phyloP scores from a whole-genome alignment of 1,284 basidiomycete species.

The Trichosporon coremiiforme region DNA sequence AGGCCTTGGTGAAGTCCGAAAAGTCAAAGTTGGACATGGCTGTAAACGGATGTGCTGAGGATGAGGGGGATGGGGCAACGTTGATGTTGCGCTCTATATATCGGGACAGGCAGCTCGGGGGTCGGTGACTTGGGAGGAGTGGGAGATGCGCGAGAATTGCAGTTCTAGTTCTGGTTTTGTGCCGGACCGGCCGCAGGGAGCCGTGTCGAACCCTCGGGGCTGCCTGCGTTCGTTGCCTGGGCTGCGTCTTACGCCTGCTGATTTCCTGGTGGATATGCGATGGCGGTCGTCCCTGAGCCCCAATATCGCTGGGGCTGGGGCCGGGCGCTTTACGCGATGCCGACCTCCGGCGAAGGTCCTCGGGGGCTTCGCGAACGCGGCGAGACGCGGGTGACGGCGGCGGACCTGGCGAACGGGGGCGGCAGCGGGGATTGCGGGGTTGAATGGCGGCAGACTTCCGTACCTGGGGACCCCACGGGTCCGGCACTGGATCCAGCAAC shows the following conservation, averaged over 20 bases:
- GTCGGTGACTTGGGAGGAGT: slow-evolving; percentile 4
- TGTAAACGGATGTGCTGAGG: no score
- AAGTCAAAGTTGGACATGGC: slow-evolving; percentile 30
- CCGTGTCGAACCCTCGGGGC: not conserved
- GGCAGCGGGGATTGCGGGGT: not conserved
- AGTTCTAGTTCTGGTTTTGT: no score
- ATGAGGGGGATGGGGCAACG: not conserved
- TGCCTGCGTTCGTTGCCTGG: not conserved
- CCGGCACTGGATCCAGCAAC: no score
- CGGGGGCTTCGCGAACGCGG: no score
- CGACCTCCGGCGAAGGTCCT: not conserved
- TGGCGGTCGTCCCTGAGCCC: not conserved
- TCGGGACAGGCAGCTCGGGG: not conserved
- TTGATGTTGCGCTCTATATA: slow-evolving; percentile 2
- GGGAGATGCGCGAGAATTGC: slow-evolving; percentile 8
- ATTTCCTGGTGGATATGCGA: no score
- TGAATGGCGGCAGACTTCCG: not conserved
- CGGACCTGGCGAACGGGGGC: not conserved
- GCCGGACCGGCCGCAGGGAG: not conserved
- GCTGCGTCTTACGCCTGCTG: no score
- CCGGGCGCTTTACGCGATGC: not conserved
- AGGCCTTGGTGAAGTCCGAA: slow-evolving; percentile 27
- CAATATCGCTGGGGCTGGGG: not conserved
- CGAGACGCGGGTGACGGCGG: slow-evolving; percentile 6
- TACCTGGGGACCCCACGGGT: not conserved